Evolutionary conservation across 352 stramenopile genomes (phyloP).

Genomic region (Globisporangium radiosum): DNA sequence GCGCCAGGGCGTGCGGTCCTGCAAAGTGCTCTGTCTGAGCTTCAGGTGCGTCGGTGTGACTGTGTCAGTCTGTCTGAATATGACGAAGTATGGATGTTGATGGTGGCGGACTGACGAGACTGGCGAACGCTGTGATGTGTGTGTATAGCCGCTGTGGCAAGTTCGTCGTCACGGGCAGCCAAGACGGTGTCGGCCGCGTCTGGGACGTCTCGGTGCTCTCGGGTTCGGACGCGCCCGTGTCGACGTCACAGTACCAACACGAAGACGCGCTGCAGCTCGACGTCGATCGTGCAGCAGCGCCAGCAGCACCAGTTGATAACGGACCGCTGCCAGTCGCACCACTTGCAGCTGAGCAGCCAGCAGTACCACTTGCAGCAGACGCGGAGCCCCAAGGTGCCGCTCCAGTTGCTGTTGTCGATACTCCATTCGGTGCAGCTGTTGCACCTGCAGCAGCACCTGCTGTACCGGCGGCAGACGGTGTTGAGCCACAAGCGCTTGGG

Average conservation of each 20-base stretch:
- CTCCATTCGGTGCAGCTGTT: background rate
- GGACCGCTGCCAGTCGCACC: background rate
- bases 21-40: constrained; percentile 67
- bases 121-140: background rate
- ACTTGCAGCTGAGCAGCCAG: background rate
- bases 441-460: background rate
- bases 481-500: background rate
- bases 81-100: too few species aligned
- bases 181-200: constrained; percentile 90
- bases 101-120: too few species aligned
- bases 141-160: constrained; percentile 63
- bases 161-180: constrained; percentile 89
- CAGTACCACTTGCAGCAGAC: background rate
- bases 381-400: background rate
- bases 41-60: constrained; percentile 25
- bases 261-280: constrained; percentile 28
- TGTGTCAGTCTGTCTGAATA: too few species aligned
- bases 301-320: background rate
- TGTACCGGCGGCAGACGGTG: constrained; percentile 21
- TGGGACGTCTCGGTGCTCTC: constrained; percentile 79
- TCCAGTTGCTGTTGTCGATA: background rate
- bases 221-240: constrained; percentile 32
- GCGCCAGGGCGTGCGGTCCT: constrained; percentile 46
- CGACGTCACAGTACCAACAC: constrained; percentile 45
- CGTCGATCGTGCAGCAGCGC: background rate